Conservation (phyloP, 164 flowering plant species). For the Cinnamomum micranthum region DNA sequence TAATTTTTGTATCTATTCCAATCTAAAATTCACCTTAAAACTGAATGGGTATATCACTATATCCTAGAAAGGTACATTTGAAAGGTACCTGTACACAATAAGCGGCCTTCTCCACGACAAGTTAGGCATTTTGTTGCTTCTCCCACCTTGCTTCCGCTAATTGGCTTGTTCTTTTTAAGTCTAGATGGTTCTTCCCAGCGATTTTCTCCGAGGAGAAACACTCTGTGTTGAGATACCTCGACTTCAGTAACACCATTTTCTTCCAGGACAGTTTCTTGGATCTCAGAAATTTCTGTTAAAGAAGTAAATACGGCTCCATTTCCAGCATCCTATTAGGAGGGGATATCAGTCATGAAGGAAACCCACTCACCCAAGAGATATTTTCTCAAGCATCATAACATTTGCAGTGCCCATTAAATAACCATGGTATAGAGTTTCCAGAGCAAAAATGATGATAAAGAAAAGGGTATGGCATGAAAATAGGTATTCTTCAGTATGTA, state of each 20-base stretch:
- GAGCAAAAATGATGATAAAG: too few relatives aligned
- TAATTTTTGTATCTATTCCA: background rate
- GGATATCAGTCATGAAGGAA: background rate
- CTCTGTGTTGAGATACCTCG: conserved; percentile 49
- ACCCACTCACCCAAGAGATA: background rate
- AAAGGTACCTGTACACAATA: conserved; percentile 68
- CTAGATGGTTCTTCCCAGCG: conserved; percentile 97
- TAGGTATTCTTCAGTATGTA: too few relatives aligned
- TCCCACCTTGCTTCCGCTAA: conserved; percentile 18
- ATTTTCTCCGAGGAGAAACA: conserved; percentile 95
- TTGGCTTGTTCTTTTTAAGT: conserved; percentile 39
- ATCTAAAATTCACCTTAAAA: background rate
- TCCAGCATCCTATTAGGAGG: conserved; percentile 31
- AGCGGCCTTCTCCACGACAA: conserved; percentile 86
- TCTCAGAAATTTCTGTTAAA: conserved; percentile 44
- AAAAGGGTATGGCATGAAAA: too few relatives aligned
- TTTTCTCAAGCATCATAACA: too few relatives aligned
- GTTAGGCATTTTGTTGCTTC: conserved; percentile 45
- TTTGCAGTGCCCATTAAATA: too few relatives aligned
- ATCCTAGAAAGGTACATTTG: background rate
- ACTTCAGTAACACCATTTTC: conserved; percentile 35
- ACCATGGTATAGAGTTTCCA: too few relatives aligned
- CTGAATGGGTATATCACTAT: background rate
- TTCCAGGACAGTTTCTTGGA: conserved; percentile 38
- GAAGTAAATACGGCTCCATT: conserved; percentile 63